Conservation (phyloP, 164 flowering plant species). For the grape (Vitis vinifera) region ASM3070453v1 NC_081808.1:6426001-6426500, state of each 20-base stretch:
- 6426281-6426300: too few relatives aligned
- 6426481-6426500: background rate
- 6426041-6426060: background rate
- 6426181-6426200: constrained; percentile 85
- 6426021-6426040: background rate
- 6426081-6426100: background rate
- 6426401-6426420: background rate
- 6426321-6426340: too few relatives aligned
- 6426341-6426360: too few relatives aligned
- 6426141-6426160: constrained; percentile 86
- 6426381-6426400: too few relatives aligned
- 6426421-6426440: background rate
- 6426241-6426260: constrained; percentile 94
- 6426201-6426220: constrained; percentile 76
- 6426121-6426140: constrained; percentile 25
- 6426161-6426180: constrained; percentile 75
- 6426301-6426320: too few relatives aligned
- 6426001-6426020: background rate
- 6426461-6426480: background rate
- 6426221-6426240: constrained; percentile 72
- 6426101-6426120: background rate
- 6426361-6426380: too few relatives aligned
- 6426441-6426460: background rate
- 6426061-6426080: background rate
- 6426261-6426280: background rate